Conservation (phyloP, 106 monocot species). For the Allium sativum region DNA sequence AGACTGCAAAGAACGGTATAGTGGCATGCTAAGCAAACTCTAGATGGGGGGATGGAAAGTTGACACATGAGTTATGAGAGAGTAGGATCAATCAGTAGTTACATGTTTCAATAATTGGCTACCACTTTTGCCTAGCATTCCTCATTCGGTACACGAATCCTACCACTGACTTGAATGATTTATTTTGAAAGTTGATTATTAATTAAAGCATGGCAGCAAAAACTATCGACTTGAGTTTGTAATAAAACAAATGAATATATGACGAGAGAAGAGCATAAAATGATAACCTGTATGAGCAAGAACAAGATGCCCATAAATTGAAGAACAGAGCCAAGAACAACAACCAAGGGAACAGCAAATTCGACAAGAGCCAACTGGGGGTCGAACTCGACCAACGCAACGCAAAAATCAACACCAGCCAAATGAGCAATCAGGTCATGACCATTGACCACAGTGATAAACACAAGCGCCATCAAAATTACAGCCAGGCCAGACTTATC, state of each 20-base stretch:
- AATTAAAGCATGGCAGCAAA: too few relatives aligned
- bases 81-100: too few relatives aligned
- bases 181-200: not conserved
- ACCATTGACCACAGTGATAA: slow-evolving; percentile 33
- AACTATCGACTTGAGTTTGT: too few relatives aligned
- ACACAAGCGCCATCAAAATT: slow-evolving; percentile 30
- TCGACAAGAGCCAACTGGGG: slow-evolving; percentile 66
- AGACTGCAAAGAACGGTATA: too few relatives aligned
- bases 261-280: not conserved
- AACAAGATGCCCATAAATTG: slow-evolving; percentile 32
- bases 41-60: too few relatives aligned
- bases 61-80: too few relatives aligned
- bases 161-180: too few relatives aligned
- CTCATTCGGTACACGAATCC: too few relatives aligned
- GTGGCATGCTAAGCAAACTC: too few relatives aligned
- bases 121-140: too few relatives aligned
- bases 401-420: slow-evolving; percentile 54
- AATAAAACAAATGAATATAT: too few relatives aligned
- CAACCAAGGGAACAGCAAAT: slow-evolving; percentile 33
- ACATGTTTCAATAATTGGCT: too few relatives aligned
- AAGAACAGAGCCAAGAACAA: slow-evolving; percentile 1
- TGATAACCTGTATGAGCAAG: slow-evolving; percentile 48
- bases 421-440: slow-evolving; percentile 75
- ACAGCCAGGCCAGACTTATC: slow-evolving; percentile 41
- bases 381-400: slow-evolving; percentile 38